Evolutionary conservation across 2,329 filamentous ascomycete species (phyloP), one percentile per base, ranked within the genome.

Genomic region (Colletotrichum cereale): DNA sequence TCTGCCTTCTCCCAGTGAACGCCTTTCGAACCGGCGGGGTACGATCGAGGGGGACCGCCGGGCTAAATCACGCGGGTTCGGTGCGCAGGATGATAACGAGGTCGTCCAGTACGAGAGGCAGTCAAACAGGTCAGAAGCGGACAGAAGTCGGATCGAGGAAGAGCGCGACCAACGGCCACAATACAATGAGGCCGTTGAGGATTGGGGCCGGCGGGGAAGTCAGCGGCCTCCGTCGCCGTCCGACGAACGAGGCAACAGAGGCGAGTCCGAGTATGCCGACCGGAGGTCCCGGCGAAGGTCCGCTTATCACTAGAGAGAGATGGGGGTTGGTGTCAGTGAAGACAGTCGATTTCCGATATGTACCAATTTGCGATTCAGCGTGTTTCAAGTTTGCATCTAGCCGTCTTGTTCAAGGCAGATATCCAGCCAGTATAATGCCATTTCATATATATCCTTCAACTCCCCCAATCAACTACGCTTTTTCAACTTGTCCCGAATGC

Each of bases 1-100:
- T 34, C 29, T 50, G 12, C 64, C 57, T 11, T 53, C 64, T 65
- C 71, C 44, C 62, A 74, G n/a, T 70, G 75, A 50, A 68, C 75
- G 67, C 36, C 55, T 36, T 11, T 58, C 42, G 53, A 71, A 40
- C 53, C 64, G 38, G 48, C 53, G 55, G 66, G 72, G 52, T 67
- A 73, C 24, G 66, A 75, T 67, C 11, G 65, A 64, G 8, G 68
- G 42, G 21, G 65, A 55, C 24, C 21, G 47, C 18, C 42, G 57
- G 38, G 42, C 60, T 0, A 18, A 53, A 38, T 34, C 34, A 38
- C 57, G 31, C 8, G 66, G 57, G 6, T 0, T 56, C 21, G 21
- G 36, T 16, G 14, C 62, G 6, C 55, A 62, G 26, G 55, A 29
- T 2, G 67, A 71, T 34, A 56, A 72, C 34, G 70, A 72, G 69